These are phyloP conservation scores for Saccharata proteae DNA, from an alignment of 2,329 filamentous ascomycete genomes.

Conservation along the genomic window DNA sequence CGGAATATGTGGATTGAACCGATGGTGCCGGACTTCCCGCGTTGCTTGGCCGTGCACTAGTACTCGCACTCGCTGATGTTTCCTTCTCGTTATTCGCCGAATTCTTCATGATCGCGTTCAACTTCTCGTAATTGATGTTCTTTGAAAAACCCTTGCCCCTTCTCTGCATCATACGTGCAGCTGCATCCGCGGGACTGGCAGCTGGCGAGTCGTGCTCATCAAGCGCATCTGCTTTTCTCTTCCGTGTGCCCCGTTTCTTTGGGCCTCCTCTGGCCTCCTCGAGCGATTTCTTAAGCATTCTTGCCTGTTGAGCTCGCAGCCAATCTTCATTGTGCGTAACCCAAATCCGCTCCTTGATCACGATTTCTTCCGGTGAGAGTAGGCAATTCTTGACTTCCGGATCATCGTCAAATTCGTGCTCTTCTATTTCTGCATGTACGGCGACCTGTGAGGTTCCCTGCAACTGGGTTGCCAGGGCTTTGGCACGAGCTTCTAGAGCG, in stretches of 20 bases:
- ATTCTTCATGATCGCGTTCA: constrained; percentile 18
- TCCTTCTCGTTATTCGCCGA: constrained; percentile 1
- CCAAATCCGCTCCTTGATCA: constrained; percentile 86
- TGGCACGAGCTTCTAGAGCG: constrained; percentile 17
- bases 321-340: constrained; percentile 91
- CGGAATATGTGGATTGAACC: too few species aligned
- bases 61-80: background rate
- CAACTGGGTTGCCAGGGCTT: constrained; percentile 17
- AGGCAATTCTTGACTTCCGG: constrained; percentile 74
- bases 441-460: constrained; percentile 17
- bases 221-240: constrained; percentile 30
- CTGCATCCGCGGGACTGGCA: constrained; percentile 32
- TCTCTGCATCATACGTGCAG: constrained; percentile 33
- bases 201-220: constrained; percentile 23
- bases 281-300: constrained; percentile 61
- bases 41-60: constrained; percentile 6
- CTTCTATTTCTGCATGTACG: constrained; percentile 40
- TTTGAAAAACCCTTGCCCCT: constrained; percentile 29
- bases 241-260: constrained; percentile 33
- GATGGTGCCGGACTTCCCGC: constrained; percentile 4
- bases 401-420: constrained; percentile 80
- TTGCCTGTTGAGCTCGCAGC: constrained; percentile 75
- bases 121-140: constrained; percentile 34
- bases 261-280: constrained; percentile 40
- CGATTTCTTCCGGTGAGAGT: constrained; percentile 59